Conservation (phyloP, 208 protist species). For the Paratrypanosoma confusum region DNA sequence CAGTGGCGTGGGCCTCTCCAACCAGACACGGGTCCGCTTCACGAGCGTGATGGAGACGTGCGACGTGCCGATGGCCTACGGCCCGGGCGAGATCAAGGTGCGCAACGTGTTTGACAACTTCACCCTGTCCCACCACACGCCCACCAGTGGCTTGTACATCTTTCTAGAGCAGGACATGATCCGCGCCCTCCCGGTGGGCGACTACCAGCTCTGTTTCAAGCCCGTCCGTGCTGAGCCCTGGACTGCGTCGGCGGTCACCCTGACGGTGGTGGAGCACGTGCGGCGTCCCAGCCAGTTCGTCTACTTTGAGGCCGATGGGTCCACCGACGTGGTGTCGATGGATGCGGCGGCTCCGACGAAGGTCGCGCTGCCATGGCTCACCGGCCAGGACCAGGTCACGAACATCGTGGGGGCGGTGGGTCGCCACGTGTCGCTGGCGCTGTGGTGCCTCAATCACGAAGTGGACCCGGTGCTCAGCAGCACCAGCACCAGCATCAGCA, state of each 20-base stretch:
- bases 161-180: slow-evolving; percentile 37
- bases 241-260: slow-evolving; percentile 27
- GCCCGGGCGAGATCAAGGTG: slow-evolving; percentile 11
- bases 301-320: slow-evolving; percentile 59
- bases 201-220: slow-evolving; percentile 56
- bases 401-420: slow-evolving; percentile 51
- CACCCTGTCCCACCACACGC: slow-evolving; percentile 14
- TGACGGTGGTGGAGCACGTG: slow-evolving; percentile 29
- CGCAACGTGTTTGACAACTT: slow-evolving; percentile 29
- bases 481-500: too few relatives aligned
- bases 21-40: slow-evolving; percentile 39
- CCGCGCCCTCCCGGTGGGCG: slow-evolving; percentile 20
- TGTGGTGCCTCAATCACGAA: slow-evolving; percentile 24
- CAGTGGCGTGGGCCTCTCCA: slow-evolving; percentile 39
- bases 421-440: slow-evolving; percentile 32
- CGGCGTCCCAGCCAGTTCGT: slow-evolving; percentile 25
- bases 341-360: slow-evolving; percentile 45
- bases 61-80: slow-evolving; percentile 24
- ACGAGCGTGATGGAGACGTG: slow-evolving; percentile 17
- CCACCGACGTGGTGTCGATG: slow-evolving; percentile 35
- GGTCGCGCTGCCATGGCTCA: slow-evolving; percentile 36
- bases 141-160: slow-evolving; percentile 17
- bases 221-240: slow-evolving; percentile 34
- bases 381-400: slow-evolving; percentile 21
- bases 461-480: too few relatives aligned